Conservation (phyloP, 345 rosid species). For the Atalantia buxifolia region DNA sequence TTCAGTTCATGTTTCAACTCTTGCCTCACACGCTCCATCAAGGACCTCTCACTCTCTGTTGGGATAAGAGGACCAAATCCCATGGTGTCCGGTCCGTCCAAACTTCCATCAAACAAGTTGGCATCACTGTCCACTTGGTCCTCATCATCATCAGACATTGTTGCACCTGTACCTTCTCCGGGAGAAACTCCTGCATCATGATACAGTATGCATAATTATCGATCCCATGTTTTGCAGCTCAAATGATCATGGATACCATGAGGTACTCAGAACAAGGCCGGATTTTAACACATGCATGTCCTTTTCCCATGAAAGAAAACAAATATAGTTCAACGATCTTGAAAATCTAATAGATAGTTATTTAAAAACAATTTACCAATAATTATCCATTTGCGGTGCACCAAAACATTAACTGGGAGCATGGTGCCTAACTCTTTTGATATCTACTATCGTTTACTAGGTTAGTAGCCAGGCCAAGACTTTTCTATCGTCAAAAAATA, state of each 20-base stretch:
- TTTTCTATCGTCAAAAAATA: too few species aligned
- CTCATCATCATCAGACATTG: constrained; percentile 97
- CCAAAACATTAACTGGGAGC: neutral
- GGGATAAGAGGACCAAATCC: constrained; percentile 96
- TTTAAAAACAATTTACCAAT: neutral
- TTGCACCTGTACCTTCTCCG: constrained; percentile 92
- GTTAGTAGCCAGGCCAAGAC: neutral
- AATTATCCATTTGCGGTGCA: neutral
- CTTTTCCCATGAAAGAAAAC: neutral
- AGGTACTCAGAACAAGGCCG: neutral
- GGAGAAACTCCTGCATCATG: constrained; percentile 80
- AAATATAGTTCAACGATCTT: neutral
- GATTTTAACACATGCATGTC: neutral
- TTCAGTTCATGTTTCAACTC: constrained; percentile 94
- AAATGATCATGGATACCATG: neutral
- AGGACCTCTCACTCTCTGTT: constrained; percentile 93
- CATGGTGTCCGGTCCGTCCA: constrained; percentile 69
- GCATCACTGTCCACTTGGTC: constrained; percentile 90
- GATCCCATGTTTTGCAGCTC: neutral
- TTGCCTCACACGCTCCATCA: constrained; percentile 97
- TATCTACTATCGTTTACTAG: neutral
- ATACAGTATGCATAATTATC: neutral
- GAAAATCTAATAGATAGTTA: neutral
- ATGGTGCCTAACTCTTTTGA: neutral
- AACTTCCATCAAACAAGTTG: constrained; percentile 69